phyloP scores from a whole-genome alignment of 1,284 basidiomycete species.

The Melampsora larici-populina region DNA sequence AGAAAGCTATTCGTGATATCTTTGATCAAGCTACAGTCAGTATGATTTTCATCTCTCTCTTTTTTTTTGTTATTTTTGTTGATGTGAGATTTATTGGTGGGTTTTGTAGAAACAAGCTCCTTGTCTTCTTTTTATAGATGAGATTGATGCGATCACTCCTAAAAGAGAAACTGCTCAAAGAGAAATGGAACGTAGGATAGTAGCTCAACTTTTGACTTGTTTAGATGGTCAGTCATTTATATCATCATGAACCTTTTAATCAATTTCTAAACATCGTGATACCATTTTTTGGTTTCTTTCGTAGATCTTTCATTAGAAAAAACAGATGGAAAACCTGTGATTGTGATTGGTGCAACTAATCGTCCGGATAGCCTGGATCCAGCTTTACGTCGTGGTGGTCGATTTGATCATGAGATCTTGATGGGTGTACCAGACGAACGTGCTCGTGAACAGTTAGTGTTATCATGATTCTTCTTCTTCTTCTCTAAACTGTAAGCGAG shows the following conservation, averaged over 20 bases:
- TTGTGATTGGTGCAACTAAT: slow-evolving; percentile 95
- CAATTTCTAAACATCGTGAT: neutral
- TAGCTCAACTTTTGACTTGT: slow-evolving; percentile 93
- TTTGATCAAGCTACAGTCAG: slow-evolving; percentile 89
- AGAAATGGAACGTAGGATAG: slow-evolving; percentile 96
- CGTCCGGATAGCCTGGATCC: slow-evolving; percentile 90
- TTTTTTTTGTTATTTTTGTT: neutral
- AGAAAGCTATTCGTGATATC: slow-evolving; percentile 89
- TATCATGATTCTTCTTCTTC: neutral
- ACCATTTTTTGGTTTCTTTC: slow-evolving; percentile 19
- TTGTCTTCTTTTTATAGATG: slow-evolving; percentile 88
- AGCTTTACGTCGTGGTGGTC: slow-evolving; percentile 82
- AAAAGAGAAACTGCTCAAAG: slow-evolving; percentile 94
- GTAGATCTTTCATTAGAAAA: slow-evolving; percentile 86
- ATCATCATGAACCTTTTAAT: neutral
- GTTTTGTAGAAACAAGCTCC: slow-evolving; percentile 70
- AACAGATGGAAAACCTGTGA: slow-evolving; percentile 79
- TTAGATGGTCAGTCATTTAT: slow-evolving; percentile 73
- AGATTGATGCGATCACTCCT: slow-evolving; percentile 96
- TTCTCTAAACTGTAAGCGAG: slow-evolving; percentile 23
- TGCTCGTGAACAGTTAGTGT: slow-evolving; percentile 75
- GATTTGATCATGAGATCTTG: slow-evolving; percentile 95
- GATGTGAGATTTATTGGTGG: neutral
- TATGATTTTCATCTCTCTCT: slow-evolving; percentile 36
- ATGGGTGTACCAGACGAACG: slow-evolving; percentile 94